phyloP scores from a whole-genome alignment of 2,329 filamentous ascomycete species.

The Fusarium marasasianum region DNA sequence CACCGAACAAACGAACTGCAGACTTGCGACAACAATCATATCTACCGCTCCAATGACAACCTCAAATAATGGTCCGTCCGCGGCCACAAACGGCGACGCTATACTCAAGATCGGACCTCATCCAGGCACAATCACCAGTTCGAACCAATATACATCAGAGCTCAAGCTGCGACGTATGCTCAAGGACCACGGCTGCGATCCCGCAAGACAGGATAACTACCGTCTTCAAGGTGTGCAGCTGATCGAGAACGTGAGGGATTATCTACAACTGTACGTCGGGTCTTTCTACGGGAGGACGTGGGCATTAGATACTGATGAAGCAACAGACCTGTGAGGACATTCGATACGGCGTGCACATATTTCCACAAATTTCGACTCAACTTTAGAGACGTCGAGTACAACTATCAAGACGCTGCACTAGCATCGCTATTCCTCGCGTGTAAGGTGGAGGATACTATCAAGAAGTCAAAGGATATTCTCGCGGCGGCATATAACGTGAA shows the following conservation, averaged over 20 bases:
- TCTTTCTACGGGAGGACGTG: background rate
- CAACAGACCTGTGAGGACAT: slow-evolving; percentile 83
- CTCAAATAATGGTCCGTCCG: slow-evolving; percentile 6
- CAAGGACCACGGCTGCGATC: slow-evolving; percentile 73
- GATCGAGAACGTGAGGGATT: slow-evolving; percentile 85
- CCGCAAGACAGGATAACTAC: slow-evolving; percentile 80
- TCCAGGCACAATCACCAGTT: slow-evolving; percentile 59
- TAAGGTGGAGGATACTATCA: slow-evolving; percentile 97
- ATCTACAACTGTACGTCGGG: slow-evolving; percentile 73
- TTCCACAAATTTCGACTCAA: slow-evolving; percentile 93
- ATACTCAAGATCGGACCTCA: slow-evolving; percentile 51
- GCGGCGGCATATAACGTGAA: slow-evolving; percentile 91
- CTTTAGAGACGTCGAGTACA: slow-evolving; percentile 87
- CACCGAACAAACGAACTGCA: background rate
- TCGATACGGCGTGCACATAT: slow-evolving; percentile 89
- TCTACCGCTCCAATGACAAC: slow-evolving; percentile 12
- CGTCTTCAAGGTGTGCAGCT: slow-evolving; percentile 87
- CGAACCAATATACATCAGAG: slow-evolving; percentile 81
- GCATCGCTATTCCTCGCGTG: slow-evolving; percentile 92
- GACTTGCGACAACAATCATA: background rate
- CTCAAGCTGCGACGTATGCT: slow-evolving; percentile 80
- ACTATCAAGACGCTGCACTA: slow-evolving; percentile 85
- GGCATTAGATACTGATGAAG: background rate
- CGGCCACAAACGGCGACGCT: slow-evolving; percentile 31
- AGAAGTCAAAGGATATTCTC: slow-evolving; percentile 93